Percentiles rank a stretch among this genome's conserved stretches.
Conservation (phyloP, 164 flowering plant genomes). For the Berberis vulgaris region DNA sequence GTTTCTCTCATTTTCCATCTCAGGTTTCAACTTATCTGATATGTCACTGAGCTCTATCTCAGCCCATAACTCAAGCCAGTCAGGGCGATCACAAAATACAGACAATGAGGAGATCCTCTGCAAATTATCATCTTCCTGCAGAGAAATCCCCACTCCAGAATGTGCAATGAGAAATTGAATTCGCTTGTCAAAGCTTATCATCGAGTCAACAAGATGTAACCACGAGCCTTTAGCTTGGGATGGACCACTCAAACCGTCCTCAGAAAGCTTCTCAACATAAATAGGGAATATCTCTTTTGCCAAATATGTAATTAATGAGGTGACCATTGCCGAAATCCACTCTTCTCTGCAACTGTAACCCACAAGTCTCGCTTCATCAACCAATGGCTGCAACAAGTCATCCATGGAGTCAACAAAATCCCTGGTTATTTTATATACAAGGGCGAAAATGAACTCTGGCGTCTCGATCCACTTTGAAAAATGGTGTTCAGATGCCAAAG, state of each 20-base stretch:
- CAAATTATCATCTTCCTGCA: slow-evolving; percentile 48
- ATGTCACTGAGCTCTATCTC: slow-evolving; percentile 62
- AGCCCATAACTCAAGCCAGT: slow-evolving; percentile 96
- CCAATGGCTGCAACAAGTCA: slow-evolving; percentile 88
- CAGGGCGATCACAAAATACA: slow-evolving; percentile 86
- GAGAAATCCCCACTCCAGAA: slow-evolving; percentile 47
- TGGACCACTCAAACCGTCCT: slow-evolving; percentile 31
- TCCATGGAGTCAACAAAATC: slow-evolving; percentile 92
- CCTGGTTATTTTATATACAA: slow-evolving; percentile 70
- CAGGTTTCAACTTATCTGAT: slow-evolving; percentile 52
- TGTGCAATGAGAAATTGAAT: slow-evolving; percentile 51
- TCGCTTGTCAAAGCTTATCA: slow-evolving; percentile 81
- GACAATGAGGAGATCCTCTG: slow-evolving; percentile 60
- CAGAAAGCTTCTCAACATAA: slow-evolving; percentile 46
- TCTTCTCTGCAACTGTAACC: slow-evolving; percentile 99
- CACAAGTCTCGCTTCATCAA: slow-evolving; percentile 76
- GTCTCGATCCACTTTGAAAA: slow-evolving; percentile 84
- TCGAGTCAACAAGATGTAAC: slow-evolving; percentile 84
- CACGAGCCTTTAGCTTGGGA: slow-evolving; percentile 52
- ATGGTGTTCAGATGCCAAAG: slow-evolving; percentile 62
- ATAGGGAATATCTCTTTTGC: slow-evolving; percentile 78
- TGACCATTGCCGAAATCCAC: slow-evolving; percentile 91
- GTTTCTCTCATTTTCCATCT: slow-evolving; percentile 52
- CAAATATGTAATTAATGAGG: slow-evolving; percentile 61
- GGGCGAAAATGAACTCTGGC: slow-evolving; percentile 90